A percentile compares a stretch with the other conserved stretches of the same genome.
phyloP scores from a whole-genome alignment of 306 rosid genomes.

The Luffa aegyptiaca region DNA sequence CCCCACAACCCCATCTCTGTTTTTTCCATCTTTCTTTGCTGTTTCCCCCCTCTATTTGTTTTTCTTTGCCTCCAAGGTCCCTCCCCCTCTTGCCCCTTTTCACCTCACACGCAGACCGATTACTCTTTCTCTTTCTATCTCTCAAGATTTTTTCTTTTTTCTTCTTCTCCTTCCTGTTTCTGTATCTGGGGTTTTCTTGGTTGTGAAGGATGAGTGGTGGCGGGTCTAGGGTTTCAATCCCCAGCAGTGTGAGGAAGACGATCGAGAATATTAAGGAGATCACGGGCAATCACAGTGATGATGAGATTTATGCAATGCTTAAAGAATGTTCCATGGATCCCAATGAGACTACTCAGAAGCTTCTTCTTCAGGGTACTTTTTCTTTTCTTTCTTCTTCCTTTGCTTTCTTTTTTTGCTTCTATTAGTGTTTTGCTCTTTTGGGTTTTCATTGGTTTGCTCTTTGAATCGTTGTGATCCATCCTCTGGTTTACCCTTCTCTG shows the following conservation, averaged over 20 bases:
- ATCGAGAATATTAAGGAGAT: conserved; percentile 85
- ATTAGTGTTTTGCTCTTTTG: background rate
- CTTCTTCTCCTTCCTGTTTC: conserved; percentile 7
- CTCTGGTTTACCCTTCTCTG: conserved; percentile 18
- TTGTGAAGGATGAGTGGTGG: conserved; percentile 51
- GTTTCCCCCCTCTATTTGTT: background rate
- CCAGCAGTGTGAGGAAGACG: conserved; percentile 51
- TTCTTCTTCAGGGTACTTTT: conserved; percentile 71
- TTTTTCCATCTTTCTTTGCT: background rate
- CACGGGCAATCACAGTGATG: conserved; percentile 72
- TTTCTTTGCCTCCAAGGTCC: background rate
- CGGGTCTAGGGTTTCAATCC: conserved; percentile 86
- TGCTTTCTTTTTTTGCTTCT: too few relatives aligned
- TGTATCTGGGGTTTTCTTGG: conserved; percentile 15
- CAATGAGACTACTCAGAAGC: conserved; percentile 85
- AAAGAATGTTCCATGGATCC: conserved; percentile 98
- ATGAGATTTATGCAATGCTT: conserved; percentile 91
- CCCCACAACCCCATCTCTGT: background rate
- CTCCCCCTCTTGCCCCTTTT: background rate
- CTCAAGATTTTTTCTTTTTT: conserved; percentile 1
- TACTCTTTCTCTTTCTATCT: background rate
- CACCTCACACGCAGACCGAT: background rate
- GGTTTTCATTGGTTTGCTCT: conserved; percentile 19
- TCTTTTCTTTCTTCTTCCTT: background rate
- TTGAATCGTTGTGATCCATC: conserved; percentile 35